Evolutionary conservation across 106 monocot genomes (phyloP).

Genomic region (Posidonia australis): DNA sequence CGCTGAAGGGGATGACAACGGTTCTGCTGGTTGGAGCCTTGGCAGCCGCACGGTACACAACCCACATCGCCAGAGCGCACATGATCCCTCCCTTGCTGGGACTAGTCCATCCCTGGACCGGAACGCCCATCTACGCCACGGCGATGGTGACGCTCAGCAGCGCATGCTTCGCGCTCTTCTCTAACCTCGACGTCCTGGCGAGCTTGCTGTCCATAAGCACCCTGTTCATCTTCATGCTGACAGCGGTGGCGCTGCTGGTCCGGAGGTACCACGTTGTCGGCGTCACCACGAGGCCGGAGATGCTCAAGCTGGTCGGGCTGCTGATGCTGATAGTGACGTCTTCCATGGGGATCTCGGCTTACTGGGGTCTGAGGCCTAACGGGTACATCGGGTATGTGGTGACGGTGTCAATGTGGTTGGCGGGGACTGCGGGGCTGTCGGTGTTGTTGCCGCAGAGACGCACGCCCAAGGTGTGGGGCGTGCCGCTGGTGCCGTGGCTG

Average conservation of each 20-base stretch:
- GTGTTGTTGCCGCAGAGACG: not conserved
- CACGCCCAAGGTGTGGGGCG: slow-evolving; percentile 16
- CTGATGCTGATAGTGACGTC: slow-evolving; percentile 3
- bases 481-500: slow-evolving; percentile 22
- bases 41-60: slow-evolving; percentile 10
- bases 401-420: slow-evolving; percentile 3
- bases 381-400: slow-evolving; percentile 6
- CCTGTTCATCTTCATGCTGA: slow-evolving; percentile 16
- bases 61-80: slow-evolving; percentile 15
- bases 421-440: not conserved
- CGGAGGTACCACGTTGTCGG: slow-evolving; percentile 9
- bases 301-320: not conserved
- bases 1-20: slow-evolving; percentile 15
- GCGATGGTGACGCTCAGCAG: not conserved
- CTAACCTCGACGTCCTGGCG: slow-evolving; percentile 12
- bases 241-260: slow-evolving; percentile 5
- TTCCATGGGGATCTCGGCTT: slow-evolving; percentile 3
- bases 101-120: slow-evolving; percentile 6
- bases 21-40: slow-evolving; percentile 10
- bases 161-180: slow-evolving; percentile 14
- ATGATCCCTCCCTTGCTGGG: slow-evolving; percentile 11
- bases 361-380: slow-evolving; percentile 6
- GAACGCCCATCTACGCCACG: slow-evolving; percentile 12
- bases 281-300: not conserved
- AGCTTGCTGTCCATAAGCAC: slow-evolving; percentile 15